Conservation (phyloP, 495 filamentous ascomycete genomes). For the Aspergillus haitiensis region DNA sequence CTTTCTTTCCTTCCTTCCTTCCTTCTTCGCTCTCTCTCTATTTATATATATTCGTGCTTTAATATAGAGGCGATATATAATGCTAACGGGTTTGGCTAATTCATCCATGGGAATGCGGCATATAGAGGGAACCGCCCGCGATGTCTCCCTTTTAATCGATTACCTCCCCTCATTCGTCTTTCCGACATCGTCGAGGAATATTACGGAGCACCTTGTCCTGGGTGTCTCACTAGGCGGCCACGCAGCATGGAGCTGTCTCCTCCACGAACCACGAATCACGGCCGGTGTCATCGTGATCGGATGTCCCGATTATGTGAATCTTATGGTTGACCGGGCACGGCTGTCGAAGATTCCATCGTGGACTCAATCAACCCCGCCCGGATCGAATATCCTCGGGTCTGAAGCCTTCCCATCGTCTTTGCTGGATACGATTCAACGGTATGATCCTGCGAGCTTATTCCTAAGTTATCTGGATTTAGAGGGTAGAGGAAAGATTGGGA, state of each 20-base stretch:
- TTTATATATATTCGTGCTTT: no score
- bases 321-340: conserved; percentile 76
- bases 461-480: conserved; percentile 50
- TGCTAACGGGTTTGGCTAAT: conserved; percentile 1
- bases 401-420: conserved; percentile 70
- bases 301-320: conserved; percentile 79
- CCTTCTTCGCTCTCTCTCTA: no score
- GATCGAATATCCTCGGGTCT: conserved; percentile 69
- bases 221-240: conserved; percentile 89
- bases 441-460: conserved; percentile 70
- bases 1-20: no score
- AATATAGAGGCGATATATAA: not conserved
- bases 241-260: conserved; percentile 76
- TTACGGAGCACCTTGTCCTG: conserved; percentile 70
- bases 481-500: not conserved
- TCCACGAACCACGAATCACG: conserved; percentile 74
- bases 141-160: conserved; percentile 70
- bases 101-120: no score
- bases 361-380: conserved; percentile 52
- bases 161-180: conserved; percentile 77
- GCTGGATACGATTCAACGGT: conserved; percentile 57
- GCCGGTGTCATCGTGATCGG: conserved; percentile 80
- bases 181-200: conserved; percentile 45
- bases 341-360: conserved; percentile 68
- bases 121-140: conserved; percentile 69